Percentiles rank a stretch among this genome's conserved stretches.
Evolutionary conservation across 176 grass and related monocot genomes (phyloP).

Genomic region (Triticum turgidum): DNA sequence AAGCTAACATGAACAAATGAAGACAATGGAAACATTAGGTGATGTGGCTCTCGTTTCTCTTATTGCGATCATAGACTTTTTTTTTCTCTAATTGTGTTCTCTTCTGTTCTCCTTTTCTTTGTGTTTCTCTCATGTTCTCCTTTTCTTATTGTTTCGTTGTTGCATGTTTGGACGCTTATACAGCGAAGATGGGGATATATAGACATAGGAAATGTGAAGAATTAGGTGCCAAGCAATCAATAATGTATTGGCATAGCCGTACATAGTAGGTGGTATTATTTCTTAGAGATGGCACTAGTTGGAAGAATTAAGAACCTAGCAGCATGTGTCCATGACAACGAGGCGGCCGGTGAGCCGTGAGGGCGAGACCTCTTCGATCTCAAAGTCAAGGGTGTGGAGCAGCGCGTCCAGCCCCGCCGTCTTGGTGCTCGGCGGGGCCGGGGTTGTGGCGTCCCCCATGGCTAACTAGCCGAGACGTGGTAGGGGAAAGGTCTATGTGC

Average conservation of each 20-base stretch:
- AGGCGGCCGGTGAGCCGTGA: conserved; percentile 49
- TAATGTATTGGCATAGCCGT: background rate
- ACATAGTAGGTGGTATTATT: background rate
- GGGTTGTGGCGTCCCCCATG: too few relatives aligned
- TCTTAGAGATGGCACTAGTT: too few relatives aligned
- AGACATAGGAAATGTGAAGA: background rate
- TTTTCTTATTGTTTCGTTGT: background rate
- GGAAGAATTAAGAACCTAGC: too few relatives aligned
- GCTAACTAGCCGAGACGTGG: too few relatives aligned
- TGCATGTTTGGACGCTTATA: background rate
- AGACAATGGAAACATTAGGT: background rate
- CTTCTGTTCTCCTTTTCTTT: too few relatives aligned
- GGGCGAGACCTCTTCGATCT: conserved; percentile 55
- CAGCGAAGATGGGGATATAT: background rate
- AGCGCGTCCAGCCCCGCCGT: conserved; percentile 55
- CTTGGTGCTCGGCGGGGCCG: background rate
- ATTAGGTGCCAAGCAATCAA: background rate
- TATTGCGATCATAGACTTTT: background rate
- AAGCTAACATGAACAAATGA: background rate
- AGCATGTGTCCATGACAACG: background rate
- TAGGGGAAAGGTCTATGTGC: too few relatives aligned
- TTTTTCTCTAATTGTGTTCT: background rate
- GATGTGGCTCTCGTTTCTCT: background rate
- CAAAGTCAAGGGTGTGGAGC: conserved; percentile 60
- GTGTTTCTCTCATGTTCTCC: background rate